Evolutionary conservation across 306 rosid species (phyloP), one percentile per base, ranked within the genome.

Genomic region (Mucuna pruriens): DNA sequence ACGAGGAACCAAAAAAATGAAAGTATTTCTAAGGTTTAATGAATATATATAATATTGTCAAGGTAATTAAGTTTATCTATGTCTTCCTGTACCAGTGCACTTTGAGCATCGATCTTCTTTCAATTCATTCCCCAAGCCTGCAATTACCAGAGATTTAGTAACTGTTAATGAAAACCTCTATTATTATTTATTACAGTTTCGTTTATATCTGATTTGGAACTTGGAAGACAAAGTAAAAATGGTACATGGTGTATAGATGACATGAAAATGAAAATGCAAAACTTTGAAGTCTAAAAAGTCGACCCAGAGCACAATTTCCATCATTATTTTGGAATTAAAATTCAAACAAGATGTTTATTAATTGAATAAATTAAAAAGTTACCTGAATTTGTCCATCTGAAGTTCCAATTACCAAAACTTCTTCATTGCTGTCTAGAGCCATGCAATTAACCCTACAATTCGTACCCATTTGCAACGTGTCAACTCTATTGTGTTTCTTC

Each of bases 361-460:
- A 31, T 52, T 17, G 9, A 52, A 20, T 34, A 38, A 33, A 34
- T 1, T 39, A 20, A 55, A 60, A 74, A 15, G n/a, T 61, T 63
- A 92, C 98, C 97, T 89, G 95, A 89, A 95, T 89, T 82, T 83
- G 85, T 64, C 98, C 95, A 79, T 90, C 94, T 25, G 98, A 90
- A 42, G 98, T 95, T 67, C 98, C 98, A 66, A 89, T 74, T 44
- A 95, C 87, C 80, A 95, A 87, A 83, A 89, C 69, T 60, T 93
- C 95, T 83, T 93, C 99, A 85, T 75, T 84, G 49, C 77, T 84
- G 84, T 88, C 94, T 19, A 92, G 82, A 75, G 83, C 86, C 95
- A 95, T 86, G 81, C 95, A 90, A 85, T 69, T 82, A 63, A 93
- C 89, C 88, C 54, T 95, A 74, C 92, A 83, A 67, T 86, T 93